Conservation (phyloP, 306 rosid genomes). For the Sicyos edulis region DNA sequence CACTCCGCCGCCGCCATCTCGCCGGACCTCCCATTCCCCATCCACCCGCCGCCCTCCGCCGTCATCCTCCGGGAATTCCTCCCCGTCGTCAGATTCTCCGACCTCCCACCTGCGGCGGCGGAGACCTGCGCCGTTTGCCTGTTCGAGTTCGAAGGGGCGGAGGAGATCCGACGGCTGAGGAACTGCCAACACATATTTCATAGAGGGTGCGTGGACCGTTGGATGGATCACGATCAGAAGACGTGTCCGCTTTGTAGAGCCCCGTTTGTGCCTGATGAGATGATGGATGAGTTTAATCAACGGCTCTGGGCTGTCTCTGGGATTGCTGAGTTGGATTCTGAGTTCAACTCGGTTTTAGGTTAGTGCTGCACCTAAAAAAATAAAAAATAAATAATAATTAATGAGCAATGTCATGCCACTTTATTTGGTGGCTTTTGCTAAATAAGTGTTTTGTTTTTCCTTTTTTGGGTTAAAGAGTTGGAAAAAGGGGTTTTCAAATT, state of each 20-base stretch:
- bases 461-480: not conserved
- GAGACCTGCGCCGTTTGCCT: constrained; percentile 77
- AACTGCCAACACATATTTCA: constrained; percentile 89
- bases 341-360: constrained; percentile 34
- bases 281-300: constrained; percentile 48
- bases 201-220: constrained; percentile 74
- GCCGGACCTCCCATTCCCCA: constrained; percentile 32
- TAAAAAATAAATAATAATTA: not conserved
- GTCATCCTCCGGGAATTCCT: constrained; percentile 60
- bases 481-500: not conserved
- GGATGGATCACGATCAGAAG: constrained; percentile 90
- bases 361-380: too few species aligned
- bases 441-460: not conserved
- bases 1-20: constrained; percentile 41
- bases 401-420: not conserved
- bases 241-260: constrained; percentile 87
- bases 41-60: constrained; percentile 46
- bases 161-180: constrained; percentile 68
- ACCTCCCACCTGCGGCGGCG: constrained; percentile 26
- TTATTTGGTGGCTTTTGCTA: not conserved
- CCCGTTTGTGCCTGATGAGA: constrained; percentile 57
- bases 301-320: constrained; percentile 69
- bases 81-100: constrained; percentile 44
- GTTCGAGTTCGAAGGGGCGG: constrained; percentile 54
- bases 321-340: constrained; percentile 32